Percentiles rank a stretch among this genome's conserved stretches.
These are phyloP conservation scores for Primulina eburnea DNA, from an alignment of 257 asterid species.

Conservation along the genomic window DNA sequence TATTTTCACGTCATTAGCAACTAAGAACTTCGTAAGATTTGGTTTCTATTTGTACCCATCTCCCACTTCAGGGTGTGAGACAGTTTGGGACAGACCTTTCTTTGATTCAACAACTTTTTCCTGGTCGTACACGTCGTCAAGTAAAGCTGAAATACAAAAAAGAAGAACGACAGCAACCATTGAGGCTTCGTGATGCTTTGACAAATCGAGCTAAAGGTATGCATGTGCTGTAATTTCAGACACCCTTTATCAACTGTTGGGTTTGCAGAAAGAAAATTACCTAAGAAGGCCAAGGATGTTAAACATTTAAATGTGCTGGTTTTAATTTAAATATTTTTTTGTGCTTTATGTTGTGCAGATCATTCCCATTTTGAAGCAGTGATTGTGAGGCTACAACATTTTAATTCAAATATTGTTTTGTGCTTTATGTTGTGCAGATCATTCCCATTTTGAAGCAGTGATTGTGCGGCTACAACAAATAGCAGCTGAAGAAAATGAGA, in stretches of 20 bases:
- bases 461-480: slow-evolving; percentile 47
- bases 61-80: slow-evolving; percentile 51
- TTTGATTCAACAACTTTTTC: slow-evolving; percentile 83
- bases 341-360: slow-evolving; percentile 44
- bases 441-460: slow-evolving; percentile 53
- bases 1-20: background rate
- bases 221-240: slow-evolving; percentile 2
- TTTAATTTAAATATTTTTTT: slow-evolving; percentile 1
- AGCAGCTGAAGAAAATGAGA: slow-evolving; percentile 49
- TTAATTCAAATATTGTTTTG: background rate
- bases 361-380: slow-evolving; percentile 53
- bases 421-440: slow-evolving; percentile 45
- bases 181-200: slow-evolving; percentile 69
- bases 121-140: slow-evolving; percentile 65
- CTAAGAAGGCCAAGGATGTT: background rate
- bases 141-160: slow-evolving; percentile 71
- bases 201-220: slow-evolving; percentile 66
- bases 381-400: slow-evolving; percentile 43
- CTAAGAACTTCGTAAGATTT: background rate
- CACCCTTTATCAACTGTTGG: slow-evolving; percentile 1
- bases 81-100: slow-evolving; percentile 89
- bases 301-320: background rate
- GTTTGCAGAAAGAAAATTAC: background rate
- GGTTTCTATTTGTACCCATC: slow-evolving; percentile 3
- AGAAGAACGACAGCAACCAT: slow-evolving; percentile 76